Evolutionary conservation across 2,329 filamentous ascomycete genomes (phyloP).

Genomic region (Aspergillus tamarii): DNA sequence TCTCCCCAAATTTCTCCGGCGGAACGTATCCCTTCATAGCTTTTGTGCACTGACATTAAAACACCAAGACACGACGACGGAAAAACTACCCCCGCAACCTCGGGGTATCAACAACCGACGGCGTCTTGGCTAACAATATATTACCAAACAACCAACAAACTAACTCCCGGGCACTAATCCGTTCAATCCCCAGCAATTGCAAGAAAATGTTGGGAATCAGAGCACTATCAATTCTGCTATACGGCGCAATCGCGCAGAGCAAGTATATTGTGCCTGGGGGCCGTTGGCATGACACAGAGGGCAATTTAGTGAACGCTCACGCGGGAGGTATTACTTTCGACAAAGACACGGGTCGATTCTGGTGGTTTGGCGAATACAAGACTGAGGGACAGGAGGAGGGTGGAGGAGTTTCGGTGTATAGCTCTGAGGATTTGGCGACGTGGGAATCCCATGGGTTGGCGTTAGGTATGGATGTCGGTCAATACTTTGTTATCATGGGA

Average conservation of each 20-base stretch:
- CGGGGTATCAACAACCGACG: slow-evolving; percentile 20
- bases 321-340: slow-evolving; percentile 61
- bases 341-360: slow-evolving; percentile 58
- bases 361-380: slow-evolving; percentile 67
- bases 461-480: slow-evolving; percentile 45
- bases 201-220: slow-evolving; percentile 5
- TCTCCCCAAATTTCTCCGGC: background rate
- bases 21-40: background rate
- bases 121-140: slow-evolving; percentile 7
- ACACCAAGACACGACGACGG: background rate
- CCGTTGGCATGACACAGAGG: slow-evolving; percentile 63
- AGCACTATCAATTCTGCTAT: slow-evolving; percentile 7
- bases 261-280: slow-evolving; percentile 66
- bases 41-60: background rate
- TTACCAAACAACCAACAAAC: background rate
- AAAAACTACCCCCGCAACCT: slow-evolving; percentile 17
- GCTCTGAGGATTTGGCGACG: slow-evolving; percentile 62
- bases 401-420: slow-evolving; percentile 64
- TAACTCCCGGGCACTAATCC: too few species aligned
- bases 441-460: slow-evolving; percentile 63
- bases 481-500: background rate
- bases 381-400: slow-evolving; percentile 61
- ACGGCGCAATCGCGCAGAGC: slow-evolving; percentile 27
- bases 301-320: slow-evolving; percentile 64
- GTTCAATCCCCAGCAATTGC: background rate